Percentiles rank a stretch among this genome's conserved stretches.
These are phyloP conservation scores for Coemansia furcata DNA, from an alignment of 192 early-diverging fungal species.

Conservation along the genomic window DNA sequence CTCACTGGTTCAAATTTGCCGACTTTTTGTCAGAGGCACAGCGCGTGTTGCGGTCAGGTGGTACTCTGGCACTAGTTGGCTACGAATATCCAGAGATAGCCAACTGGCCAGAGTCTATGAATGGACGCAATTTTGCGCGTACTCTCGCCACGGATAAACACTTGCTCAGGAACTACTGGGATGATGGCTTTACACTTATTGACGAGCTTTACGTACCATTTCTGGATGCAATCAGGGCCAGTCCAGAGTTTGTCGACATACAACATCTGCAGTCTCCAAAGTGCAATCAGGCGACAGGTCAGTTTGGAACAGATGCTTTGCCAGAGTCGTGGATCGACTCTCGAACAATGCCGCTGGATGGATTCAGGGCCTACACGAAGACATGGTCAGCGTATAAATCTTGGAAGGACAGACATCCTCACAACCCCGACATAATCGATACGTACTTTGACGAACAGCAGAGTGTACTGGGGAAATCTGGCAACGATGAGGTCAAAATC, in stretches of 20 bases:
- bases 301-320: not conserved
- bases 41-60: conserved; percentile 32
- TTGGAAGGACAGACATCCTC: conserved; percentile 18
- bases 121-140: conserved; percentile 9
- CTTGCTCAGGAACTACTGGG: conserved; percentile 21
- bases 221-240: not conserved
- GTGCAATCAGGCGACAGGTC: not conserved
- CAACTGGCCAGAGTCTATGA: conserved; percentile 19
- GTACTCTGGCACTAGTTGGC: conserved; percentile 37
- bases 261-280: conserved; percentile 12
- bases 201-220: conserved; percentile 13
- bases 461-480: not conserved
- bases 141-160: conserved; percentile 12
- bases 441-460: conserved; percentile 18
- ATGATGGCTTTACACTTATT: conserved; percentile 12
- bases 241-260: conserved; percentile 7
- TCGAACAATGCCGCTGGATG: conserved; percentile 8
- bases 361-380: conserved; percentile 19
- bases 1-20: conserved; percentile 30
- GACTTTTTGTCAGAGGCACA: conserved; percentile 22
- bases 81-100: conserved; percentile 26
- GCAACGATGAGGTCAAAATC: conserved; percentile 3
- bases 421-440: conserved; percentile 9
- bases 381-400: conserved; percentile 42
- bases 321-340: conserved; percentile 23